Conservation (phyloP, 257 asterid genomes). For the Solanum raphanifolium region DNA sequence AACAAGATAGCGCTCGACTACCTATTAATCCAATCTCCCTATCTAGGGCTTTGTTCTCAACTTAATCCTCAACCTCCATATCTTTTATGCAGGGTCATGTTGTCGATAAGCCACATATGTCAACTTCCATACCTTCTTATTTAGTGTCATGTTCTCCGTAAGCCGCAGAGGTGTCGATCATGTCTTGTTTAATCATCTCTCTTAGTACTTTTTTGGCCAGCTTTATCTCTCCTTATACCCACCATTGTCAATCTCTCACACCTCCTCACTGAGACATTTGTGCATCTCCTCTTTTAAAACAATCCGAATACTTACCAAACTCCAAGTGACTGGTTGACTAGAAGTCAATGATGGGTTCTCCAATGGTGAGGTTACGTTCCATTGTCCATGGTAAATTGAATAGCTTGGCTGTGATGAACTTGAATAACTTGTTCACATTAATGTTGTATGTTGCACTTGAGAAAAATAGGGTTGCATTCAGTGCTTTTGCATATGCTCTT, state of each 20-base stretch:
- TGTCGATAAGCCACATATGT: background rate
- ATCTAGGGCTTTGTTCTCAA: background rate
- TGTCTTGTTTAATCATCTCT: background rate
- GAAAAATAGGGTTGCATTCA: constrained; percentile 72
- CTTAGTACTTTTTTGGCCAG: background rate
- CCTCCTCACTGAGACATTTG: rapidly evolving
- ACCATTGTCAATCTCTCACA: background rate
- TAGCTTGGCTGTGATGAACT: constrained; percentile 74
- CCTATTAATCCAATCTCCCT: background rate
- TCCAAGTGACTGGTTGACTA: constrained; percentile 49
- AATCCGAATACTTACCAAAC: constrained; percentile 7
- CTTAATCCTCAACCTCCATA: background rate
- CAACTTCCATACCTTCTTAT: background rate
- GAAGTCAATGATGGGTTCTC: constrained; percentile 88
- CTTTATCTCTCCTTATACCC: background rate
- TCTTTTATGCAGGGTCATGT: background rate
- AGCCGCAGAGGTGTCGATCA: background rate
- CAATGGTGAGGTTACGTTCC: constrained; percentile 76
- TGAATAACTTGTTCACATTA: constrained; percentile 80
- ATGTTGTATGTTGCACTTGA: constrained; percentile 88
- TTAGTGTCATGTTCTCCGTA: background rate
- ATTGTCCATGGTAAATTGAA: constrained; percentile 66
- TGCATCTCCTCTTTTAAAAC: background rate
- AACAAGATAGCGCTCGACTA: background rate
- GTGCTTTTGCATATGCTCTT: constrained; percentile 63